Evolutionary conservation across 495 filamentous ascomycete genomes (phyloP).

Genomic region (Podospora tetraspora): DNA sequence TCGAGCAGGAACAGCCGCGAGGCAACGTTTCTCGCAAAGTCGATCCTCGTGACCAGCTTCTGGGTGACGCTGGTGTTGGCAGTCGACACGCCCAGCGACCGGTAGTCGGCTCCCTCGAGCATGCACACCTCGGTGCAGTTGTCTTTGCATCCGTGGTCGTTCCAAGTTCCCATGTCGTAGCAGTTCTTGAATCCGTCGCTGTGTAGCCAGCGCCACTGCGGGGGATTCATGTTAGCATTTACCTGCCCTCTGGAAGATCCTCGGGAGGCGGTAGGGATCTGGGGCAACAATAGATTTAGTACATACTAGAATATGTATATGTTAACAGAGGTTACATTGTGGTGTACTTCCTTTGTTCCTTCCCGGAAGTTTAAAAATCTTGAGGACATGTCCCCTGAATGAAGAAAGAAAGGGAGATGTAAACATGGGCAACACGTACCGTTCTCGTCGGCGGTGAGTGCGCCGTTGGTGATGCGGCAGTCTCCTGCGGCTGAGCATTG

Average conservation of each 20-base stretch:
- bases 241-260: too few species aligned
- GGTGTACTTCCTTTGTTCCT: neutral
- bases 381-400: too few species aligned
- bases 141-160: conserved; percentile 25
- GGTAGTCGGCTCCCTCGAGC: conserved; percentile 42
- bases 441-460: conserved; percentile 34
- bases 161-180: conserved; percentile 40
- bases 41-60: conserved; percentile 45
- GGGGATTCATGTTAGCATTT: too few species aligned
- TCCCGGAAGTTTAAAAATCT: too few species aligned
- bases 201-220: conserved; percentile 43
- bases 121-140: conserved; percentile 41
- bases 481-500: conserved; percentile 45
- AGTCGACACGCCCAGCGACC: conserved; percentile 33
- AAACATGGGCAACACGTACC: neutral
- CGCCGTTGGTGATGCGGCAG: conserved; percentile 36
- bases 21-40: conserved; percentile 40
- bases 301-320: neutral
- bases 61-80: conserved; percentile 34
- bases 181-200: conserved; percentile 30
- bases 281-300: too few species aligned
- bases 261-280: too few species aligned
- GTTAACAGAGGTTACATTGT: neutral
- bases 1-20: conserved; percentile 51
- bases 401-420: neutral